These are phyloP conservation scores for Pouteria glomerata DNA, from an alignment of 148 eudicot species.

Conservation along the genomic window DNA sequence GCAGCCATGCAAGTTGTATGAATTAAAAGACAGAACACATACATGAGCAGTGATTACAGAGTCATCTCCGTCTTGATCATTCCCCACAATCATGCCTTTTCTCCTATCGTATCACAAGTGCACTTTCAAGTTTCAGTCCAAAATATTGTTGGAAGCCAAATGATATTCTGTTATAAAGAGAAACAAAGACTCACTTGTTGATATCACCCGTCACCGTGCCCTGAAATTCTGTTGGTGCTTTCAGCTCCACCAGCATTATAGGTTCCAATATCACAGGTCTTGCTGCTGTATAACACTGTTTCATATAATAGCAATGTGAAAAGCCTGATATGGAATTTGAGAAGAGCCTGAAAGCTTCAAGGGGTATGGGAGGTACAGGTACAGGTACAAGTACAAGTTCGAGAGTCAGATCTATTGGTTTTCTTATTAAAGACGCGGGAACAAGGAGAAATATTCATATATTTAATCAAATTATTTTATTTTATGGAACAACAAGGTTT, in stretches of 20 bases:
- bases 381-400: no score
- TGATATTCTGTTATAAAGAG: background rate
- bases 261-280: conserved; percentile 95
- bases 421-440: no score
- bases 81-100: conserved; percentile 87
- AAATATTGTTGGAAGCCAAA: background rate
- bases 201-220: conserved; percentile 92
- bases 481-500: no score
- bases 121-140: conserved; percentile 9
- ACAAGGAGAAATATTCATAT: background rate
- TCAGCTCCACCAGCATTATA: conserved; percentile 90
- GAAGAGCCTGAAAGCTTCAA: background rate
- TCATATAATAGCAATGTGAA: background rate
- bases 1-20: background rate
- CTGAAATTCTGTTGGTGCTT: conserved; percentile 87
- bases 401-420: no score
- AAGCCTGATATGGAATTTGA: background rate
- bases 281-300: conserved; percentile 78
- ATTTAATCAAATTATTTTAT: background rate
- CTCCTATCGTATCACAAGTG: conserved; percentile 43
- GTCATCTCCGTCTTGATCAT: conserved; percentile 96
- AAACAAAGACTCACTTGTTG: conserved; percentile 56
- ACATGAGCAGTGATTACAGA: conserved; percentile 78
- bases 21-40: no score
- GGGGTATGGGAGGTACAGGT: no score